phyloP scores from a whole-genome alignment of 768 basidiomycete genomes.

The Podaxis sp. region DNA sequence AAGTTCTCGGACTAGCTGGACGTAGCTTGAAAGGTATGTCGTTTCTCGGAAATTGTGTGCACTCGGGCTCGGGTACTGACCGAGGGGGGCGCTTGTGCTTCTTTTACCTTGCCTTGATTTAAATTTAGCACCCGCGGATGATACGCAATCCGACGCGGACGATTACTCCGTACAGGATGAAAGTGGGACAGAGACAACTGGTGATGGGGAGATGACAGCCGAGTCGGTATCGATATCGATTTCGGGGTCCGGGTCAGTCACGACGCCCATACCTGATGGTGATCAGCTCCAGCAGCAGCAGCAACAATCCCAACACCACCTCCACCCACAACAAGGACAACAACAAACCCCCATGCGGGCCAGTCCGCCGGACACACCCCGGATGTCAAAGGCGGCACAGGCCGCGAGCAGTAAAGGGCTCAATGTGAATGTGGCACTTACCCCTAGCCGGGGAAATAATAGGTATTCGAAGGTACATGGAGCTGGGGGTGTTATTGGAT shows the following conservation, averaged over 20 bases:
- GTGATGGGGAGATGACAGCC: conserved; percentile 49
- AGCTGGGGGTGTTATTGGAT: conserved; percentile 35
- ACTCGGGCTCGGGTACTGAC: conserved; percentile 3
- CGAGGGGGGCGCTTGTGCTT: conserved; percentile 15
- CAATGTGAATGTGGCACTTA: conserved; percentile 52
- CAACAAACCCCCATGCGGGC: conserved; percentile 28
- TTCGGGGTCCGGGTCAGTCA: conserved; percentile 15
- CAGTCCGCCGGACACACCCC: conserved; percentile 42
- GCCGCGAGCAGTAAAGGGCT: conserved; percentile 71
- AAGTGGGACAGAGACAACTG: conserved; percentile 68
- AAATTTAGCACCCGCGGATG: conserved; percentile 47
- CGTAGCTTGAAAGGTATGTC: conserved; percentile 58
- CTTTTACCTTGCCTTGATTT: conserved; percentile 19
- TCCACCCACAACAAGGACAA: neutral
- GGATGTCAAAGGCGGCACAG: conserved; percentile 51
- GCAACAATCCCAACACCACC: neutral
- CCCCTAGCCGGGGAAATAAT: conserved; percentile 48
- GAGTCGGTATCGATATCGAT: conserved; percentile 41
- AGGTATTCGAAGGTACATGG: conserved; percentile 53
- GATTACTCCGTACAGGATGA: conserved; percentile 67
- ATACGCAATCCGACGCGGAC: conserved; percentile 68
- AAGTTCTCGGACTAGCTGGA: conserved; percentile 75
- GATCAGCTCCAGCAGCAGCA: conserved; percentile 22
- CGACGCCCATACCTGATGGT: conserved; percentile 29
- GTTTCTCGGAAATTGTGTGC: conserved; percentile 10